Conservation (phyloP, 805 yeast species). For the Ogataea wickerhamii region DNA sequence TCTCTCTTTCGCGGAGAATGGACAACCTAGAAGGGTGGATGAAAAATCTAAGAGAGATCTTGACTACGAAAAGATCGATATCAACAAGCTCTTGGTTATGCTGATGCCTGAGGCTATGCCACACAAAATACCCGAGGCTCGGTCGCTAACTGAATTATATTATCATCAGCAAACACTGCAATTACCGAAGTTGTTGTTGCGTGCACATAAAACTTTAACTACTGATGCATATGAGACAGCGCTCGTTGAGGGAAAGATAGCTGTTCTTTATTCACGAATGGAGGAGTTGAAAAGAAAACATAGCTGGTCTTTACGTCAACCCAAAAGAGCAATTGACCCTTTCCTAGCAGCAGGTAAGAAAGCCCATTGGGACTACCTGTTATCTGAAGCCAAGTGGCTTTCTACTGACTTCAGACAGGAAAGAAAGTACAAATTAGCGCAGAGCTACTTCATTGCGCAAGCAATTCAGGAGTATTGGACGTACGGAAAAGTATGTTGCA, state of each 20-base stretch:
- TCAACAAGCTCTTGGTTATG: slow-evolving; percentile 42
- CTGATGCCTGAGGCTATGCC: slow-evolving; percentile 51
- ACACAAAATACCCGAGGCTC: slow-evolving; percentile 50
- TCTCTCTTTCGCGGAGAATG: slow-evolving; percentile 22
- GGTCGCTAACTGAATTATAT: slow-evolving; percentile 80
- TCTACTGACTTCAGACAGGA: slow-evolving; percentile 72
- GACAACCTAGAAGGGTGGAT: slow-evolving; percentile 26
- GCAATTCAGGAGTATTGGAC: slow-evolving; percentile 77
- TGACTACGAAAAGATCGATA: slow-evolving; percentile 37
- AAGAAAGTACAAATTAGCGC: slow-evolving; percentile 62
- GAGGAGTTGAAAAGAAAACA: slow-evolving; percentile 86
- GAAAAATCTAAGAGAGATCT: slow-evolving; percentile 30
- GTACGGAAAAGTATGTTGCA: slow-evolving; percentile 66
- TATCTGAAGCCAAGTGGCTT: slow-evolving; percentile 84
- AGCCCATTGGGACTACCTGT: slow-evolving; percentile 67
- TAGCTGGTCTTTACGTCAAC: slow-evolving; percentile 90
- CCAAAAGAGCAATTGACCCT: slow-evolving; percentile 68
- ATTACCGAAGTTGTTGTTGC: slow-evolving; percentile 70
- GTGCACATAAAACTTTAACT: slow-evolving; percentile 81
- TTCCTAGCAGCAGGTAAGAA: slow-evolving; percentile 36
- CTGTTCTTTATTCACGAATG: slow-evolving; percentile 84
- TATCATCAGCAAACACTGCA: slow-evolving; percentile 88
- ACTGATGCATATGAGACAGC: slow-evolving; percentile 85
- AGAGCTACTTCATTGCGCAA: slow-evolving; percentile 66
- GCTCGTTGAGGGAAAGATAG: slow-evolving; percentile 82